These are phyloP conservation scores for Lasiodiplodia hormozganensis DNA, from an alignment of 2,329 filamentous ascomycete genomes.

Conservation along the genomic window DNA sequence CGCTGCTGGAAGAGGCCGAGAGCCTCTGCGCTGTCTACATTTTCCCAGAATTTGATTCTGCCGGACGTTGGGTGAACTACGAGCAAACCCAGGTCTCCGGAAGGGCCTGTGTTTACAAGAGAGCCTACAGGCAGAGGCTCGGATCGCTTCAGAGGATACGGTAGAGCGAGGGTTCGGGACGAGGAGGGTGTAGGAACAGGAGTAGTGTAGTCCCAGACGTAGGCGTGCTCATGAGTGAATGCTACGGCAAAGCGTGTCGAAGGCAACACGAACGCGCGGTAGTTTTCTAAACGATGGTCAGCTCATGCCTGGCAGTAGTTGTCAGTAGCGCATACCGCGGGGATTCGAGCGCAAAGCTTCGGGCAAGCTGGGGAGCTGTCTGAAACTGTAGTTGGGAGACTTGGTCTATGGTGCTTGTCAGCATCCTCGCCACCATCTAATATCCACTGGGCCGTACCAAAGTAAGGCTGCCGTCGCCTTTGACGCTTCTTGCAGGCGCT, in stretches of 20 bases:
- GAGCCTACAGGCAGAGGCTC: conserved; percentile 83
- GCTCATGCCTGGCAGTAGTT: conserved; percentile 13
- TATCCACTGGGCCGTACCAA: conserved; percentile 60
- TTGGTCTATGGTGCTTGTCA: conserved; percentile 65
- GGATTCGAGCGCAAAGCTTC: conserved; percentile 74
- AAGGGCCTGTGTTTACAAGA: conserved; percentile 79
- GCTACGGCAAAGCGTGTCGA: conserved; percentile 75
- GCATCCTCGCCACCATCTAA: conserved; percentile 12
- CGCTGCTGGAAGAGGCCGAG: conserved; percentile 84
- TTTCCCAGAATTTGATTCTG: conserved; percentile 93
- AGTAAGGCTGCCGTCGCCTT: conserved; percentile 73
- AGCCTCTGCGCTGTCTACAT: conserved; percentile 85
- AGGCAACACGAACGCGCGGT: conserved; percentile 58
- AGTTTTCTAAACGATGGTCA: conserved; percentile 38
- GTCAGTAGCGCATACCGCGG: conserved; percentile 58
- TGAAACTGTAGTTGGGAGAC: conserved; percentile 84
- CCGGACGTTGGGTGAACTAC: conserved; percentile 84
- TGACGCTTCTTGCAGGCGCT: conserved; percentile 57
- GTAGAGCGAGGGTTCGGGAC: conserved; percentile 80
- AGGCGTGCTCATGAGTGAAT: conserved; percentile 80
- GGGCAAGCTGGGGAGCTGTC: conserved; percentile 82
- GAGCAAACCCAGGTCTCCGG: conserved; percentile 82
- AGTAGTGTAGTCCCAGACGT: conserved; percentile 85
- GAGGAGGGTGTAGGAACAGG: conserved; percentile 72
- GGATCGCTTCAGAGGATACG: conserved; percentile 70